Conservation (phyloP, 2,329 filamentous ascomycete genomes). For the Aureobasidium sp. region DNA sequence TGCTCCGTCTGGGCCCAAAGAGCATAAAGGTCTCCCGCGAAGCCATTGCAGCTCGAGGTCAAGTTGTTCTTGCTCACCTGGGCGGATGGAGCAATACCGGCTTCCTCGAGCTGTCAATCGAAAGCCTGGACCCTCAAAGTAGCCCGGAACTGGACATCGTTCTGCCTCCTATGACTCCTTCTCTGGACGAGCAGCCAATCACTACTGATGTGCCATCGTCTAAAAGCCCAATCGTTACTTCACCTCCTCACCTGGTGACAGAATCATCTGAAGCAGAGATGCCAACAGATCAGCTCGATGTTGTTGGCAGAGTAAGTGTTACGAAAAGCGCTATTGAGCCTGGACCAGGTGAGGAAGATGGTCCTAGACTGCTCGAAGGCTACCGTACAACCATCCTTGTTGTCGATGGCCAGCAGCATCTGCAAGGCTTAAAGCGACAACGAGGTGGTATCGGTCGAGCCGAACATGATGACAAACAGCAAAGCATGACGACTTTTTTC, state of each 20-base stretch:
- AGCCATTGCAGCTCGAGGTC: slow-evolving; percentile 28
- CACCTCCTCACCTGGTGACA: neutral
- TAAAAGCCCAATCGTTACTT: neutral
- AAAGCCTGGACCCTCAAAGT: neutral
- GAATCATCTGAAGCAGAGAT: neutral
- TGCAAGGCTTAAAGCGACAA: slow-evolving; percentile 67
- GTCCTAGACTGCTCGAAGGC: slow-evolving; percentile 17
- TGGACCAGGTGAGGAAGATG: neutral
- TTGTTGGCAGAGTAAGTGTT: slow-evolving; percentile 2
- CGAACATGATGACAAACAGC: slow-evolving; percentile 65
- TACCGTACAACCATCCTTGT: slow-evolving; percentile 46
- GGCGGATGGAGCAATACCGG: slow-evolving; percentile 60
- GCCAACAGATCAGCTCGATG: neutral
- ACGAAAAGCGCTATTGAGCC: neutral
- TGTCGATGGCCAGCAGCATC: slow-evolving; percentile 64
- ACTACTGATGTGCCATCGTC: neutral
- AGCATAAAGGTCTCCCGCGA: slow-evolving; percentile 38
- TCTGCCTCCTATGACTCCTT: neutral
- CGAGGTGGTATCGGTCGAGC: slow-evolving; percentile 74
- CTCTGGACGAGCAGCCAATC: neutral
- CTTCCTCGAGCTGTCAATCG: slow-evolving; percentile 38
- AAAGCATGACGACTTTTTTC: slow-evolving; percentile 70
- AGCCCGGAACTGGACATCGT: neutral
- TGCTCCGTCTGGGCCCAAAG: slow-evolving; percentile 43
- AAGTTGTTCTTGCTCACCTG: slow-evolving; percentile 40